Conservation (phyloP, 2,329 filamentous ascomycete genomes). For the Bisporella sp. region DNA sequence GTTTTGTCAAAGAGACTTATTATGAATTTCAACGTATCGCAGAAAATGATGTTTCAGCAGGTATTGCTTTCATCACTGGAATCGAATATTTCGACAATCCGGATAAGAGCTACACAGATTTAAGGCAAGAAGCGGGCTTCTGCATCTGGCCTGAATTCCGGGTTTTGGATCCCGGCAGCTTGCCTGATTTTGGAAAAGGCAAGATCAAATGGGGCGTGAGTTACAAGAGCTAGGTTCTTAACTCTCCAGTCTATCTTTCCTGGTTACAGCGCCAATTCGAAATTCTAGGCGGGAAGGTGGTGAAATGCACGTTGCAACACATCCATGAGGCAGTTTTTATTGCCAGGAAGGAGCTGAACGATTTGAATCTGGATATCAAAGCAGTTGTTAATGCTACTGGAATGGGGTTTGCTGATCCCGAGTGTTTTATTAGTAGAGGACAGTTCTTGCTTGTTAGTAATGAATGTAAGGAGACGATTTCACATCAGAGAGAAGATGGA, state of each 20-base stretch:
- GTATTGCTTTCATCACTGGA: conserved; percentile 31
- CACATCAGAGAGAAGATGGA: conserved; percentile 55
- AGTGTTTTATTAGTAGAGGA: conserved; percentile 30
- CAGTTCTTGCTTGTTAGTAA: conserved; percentile 42
- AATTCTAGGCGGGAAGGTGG: conserved; percentile 29
- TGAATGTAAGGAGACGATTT: conserved; percentile 39
- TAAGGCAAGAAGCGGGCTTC: conserved; percentile 28
- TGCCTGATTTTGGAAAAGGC: conserved; percentile 18
- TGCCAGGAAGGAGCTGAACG: conserved; percentile 3
- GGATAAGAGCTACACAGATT: conserved; percentile 26
- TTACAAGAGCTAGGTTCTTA: conserved; percentile 35
- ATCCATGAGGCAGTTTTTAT: conserved; percentile 32
- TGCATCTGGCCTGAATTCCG: conserved; percentile 25
- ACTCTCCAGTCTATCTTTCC: conserved; percentile 35
- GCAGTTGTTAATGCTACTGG: conserved; percentile 39
- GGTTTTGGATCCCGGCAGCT: conserved; percentile 22
- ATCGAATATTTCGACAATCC: conserved; percentile 36
- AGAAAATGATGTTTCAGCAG: conserved; percentile 27
- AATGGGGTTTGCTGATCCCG: conserved; percentile 34
- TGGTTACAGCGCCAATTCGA: conserved; percentile 34
- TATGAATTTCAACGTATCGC: conserved; percentile 31
- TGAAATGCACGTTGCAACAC: conserved; percentile 17
- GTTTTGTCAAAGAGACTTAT: conserved; percentile 32
- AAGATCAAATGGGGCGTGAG: conserved; percentile 29
- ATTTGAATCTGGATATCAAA: conserved; percentile 18